Base-by-base conservation (phyloP, 1,284 basidiomycete genomes). In the Malassezia yamatoensis region DNA sequence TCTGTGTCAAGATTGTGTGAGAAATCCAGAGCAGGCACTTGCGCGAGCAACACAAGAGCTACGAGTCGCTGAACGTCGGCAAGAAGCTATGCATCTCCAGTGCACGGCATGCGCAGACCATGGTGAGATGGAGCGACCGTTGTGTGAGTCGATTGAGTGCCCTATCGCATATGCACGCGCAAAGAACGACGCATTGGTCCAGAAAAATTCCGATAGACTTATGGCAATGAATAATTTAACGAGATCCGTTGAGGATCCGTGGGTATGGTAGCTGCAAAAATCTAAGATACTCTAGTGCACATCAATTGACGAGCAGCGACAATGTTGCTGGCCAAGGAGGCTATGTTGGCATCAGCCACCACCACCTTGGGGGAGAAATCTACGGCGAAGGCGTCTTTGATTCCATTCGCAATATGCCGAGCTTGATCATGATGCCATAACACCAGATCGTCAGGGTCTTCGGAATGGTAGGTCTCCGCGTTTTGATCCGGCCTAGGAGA, bases 391-490 rank as follows among this genome's bases (percentile, higher is more conserved):
- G 85, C 82, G 70, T 86, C 82, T 64, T 85, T 79, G 61, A 93
- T 84, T 18, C 83, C 84, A 18, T 78, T 76, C 39, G 85, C 85
- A 65, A 98, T 96, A 44, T 87, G 82, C 74, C 83, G 84, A 24
- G 91, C 93, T 75, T 98, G 91, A 39, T 79, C 78, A 63, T 86
- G 83, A 3, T 85, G 85, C 88, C 90, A 96, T 77, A 98, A 89
- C 41, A 83, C 82, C 75, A 98, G 96, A 76, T 96, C 90, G 70
- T 96, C 90, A 0, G 83, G 82, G 70, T 93, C 87, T 45, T 29
- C 53, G 16, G 53, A 54, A 10, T 13, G 21, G 41, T 49, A 44
- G 21, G 12, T 16, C 11, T 16, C 8, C 9, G 43, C 36, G 18
- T 33, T 42, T 11, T 21, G 8, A 13, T n/a, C n/a, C 21, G 42